A percentile compares a stretch with the other conserved stretches of the same genome.
Conservation (phyloP, 805 yeast genomes). For the Pichia exigua region DNA sequence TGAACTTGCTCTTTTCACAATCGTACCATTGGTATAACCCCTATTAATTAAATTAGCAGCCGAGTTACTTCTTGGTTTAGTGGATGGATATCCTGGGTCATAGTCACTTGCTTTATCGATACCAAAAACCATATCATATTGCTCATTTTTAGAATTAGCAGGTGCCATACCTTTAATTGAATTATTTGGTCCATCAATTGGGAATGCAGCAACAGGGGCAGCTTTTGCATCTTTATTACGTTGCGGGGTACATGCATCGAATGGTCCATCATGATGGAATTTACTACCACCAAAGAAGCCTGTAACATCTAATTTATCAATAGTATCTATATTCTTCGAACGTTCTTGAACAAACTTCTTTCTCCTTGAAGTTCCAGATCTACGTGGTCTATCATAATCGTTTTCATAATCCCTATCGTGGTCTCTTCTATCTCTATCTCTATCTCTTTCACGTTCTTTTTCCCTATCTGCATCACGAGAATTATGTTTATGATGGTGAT, state of each 20-base stretch:
- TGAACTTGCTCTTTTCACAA: conserved; percentile 23
- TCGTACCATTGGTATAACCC: conserved; percentile 26
- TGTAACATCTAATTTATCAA: conserved; percentile 92
- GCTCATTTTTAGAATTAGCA: conserved; percentile 46
- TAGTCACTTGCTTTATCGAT: conserved; percentile 40
- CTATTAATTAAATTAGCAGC: background rate
- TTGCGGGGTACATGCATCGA: conserved; percentile 97
- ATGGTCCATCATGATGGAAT: conserved; percentile 98
- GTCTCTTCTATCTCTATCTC: conserved; percentile 15
- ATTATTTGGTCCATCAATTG: conserved; percentile 90
- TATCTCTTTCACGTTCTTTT: too few relatives aligned
- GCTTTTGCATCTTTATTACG: conserved; percentile 66
- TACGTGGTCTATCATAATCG: conserved; percentile 14
- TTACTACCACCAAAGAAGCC: conserved; percentile 89
- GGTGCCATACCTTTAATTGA: conserved; percentile 66
- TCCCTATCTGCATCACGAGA: conserved; percentile 10
- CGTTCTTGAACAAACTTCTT: conserved; percentile 39
- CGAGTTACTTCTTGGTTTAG: conserved; percentile 6
- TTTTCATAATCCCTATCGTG: conserved; percentile 16
- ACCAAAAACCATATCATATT: conserved; percentile 74
- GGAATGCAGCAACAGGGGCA: conserved; percentile 95
- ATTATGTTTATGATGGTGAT: conserved; percentile 12
- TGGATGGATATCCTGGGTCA: conserved; percentile 31
- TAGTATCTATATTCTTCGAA: conserved; percentile 79
- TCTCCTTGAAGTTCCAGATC: conserved; percentile 24